Base-by-base conservation (phyloP, 2,329 filamentous ascomycete species). In the Penicillium sp. region DNA sequence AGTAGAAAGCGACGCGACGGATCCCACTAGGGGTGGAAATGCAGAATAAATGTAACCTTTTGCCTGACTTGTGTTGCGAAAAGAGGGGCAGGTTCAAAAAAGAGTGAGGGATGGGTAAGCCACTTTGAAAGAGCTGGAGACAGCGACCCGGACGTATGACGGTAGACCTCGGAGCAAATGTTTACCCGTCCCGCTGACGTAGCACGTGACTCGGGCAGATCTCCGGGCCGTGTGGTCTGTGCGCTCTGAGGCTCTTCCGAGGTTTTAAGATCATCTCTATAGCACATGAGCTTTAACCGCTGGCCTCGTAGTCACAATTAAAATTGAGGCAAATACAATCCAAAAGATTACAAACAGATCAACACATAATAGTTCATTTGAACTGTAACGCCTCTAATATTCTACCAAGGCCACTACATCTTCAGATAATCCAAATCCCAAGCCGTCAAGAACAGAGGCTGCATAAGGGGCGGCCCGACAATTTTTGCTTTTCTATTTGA, bases 111-210 rank as follows among this genome's bases (percentile, higher is more conserved):
- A 47, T 37, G 29, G 29, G n/a, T 37, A 47, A 19, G 50, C 25
- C 31, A 46, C 50, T 53, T 37, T 46, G 40, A 47, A 47, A 53
- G 50, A 45, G 50, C 40, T 45, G 50, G 25, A 25, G 29, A 17
- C 50, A 53, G 17, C 5, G 12, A 27, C 6, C 31, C 41, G 29
- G 31, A 47, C 27, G 50, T 53, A 53, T 53, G 50, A 53, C 50
- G 41, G 50, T 46, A 13, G 50, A 46, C 21, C 10, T 19, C 50
- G 50, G 50, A 53, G 40, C 29, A 21, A 37, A 19, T 29, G 29
- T 53, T 53, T 53, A 47, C 50, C 50, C 50, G 50, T 9, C 21
- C 50, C 50, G 41, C n/a, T 13, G 3, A 6, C 1, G 1, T 1
- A 1, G 0, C 50, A 46, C 40, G 50, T 53, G 50, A 10, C 3